phyloP scores from a whole-genome alignment of 2,329 filamentous ascomycete species.

The Amylocarpus encephaloides region DNA sequence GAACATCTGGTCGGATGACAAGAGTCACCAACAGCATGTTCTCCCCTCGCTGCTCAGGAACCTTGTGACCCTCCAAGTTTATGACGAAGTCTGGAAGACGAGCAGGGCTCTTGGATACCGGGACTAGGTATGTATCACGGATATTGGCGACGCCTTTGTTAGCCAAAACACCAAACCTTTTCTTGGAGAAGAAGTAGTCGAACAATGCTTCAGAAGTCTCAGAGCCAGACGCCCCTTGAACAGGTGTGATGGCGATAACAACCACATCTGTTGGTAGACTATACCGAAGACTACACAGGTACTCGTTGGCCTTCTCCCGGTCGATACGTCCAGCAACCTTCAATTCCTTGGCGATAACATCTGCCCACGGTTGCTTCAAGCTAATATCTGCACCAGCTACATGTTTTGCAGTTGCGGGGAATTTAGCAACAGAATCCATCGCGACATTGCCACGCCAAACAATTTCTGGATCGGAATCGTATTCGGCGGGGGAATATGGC shows the following conservation, averaged over 20 bases:
- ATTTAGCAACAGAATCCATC: slow-evolving; percentile 73
- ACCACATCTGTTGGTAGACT: slow-evolving; percentile 77
- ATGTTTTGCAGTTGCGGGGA: slow-evolving; percentile 71
- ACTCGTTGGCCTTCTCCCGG: slow-evolving; percentile 77
- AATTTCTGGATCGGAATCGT: slow-evolving; percentile 60
- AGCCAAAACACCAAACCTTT: slow-evolving; percentile 80
- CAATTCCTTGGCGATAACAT: slow-evolving; percentile 64
- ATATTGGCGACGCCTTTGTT: slow-evolving; percentile 70
- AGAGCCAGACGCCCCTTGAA: slow-evolving; percentile 49
- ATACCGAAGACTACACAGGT: slow-evolving; percentile 80
- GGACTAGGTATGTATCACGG: slow-evolving; percentile 86
- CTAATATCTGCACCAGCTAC: slow-evolving; percentile 78
- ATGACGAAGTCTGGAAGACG: slow-evolving; percentile 80
- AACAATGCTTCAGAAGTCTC: slow-evolving; percentile 70
- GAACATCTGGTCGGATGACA: slow-evolving; percentile 63
- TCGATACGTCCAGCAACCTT: slow-evolving; percentile 75
- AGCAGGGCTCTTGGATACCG: slow-evolving; percentile 65
- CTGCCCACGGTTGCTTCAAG: slow-evolving; percentile 59
- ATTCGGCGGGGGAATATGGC: slow-evolving; percentile 76
- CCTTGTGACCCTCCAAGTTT: slow-evolving; percentile 76
- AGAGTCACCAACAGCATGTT: slow-evolving; percentile 78
- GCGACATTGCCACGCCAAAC: slow-evolving; percentile 71
- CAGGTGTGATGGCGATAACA: slow-evolving; percentile 65
- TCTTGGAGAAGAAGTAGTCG: slow-evolving; percentile 76
- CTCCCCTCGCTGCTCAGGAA: slow-evolving; percentile 66